Evolutionary conservation across 345 rosid genomes (phyloP), one percentile per base, ranked within the genome.

Genomic region (Pugionium dolabratum): DNA sequence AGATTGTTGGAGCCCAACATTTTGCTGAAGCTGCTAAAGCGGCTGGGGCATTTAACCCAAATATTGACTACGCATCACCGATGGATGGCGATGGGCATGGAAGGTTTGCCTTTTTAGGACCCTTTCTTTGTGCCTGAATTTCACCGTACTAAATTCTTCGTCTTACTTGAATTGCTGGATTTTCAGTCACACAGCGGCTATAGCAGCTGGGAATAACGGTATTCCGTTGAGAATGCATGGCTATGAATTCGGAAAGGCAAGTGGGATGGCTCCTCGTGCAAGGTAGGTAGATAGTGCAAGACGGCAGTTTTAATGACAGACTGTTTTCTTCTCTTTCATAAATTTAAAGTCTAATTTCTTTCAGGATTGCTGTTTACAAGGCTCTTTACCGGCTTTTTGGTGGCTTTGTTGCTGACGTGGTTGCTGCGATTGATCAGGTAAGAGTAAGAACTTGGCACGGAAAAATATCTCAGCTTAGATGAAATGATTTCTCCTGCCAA

Each of bases 251-350:
- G 99, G 99, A 46, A 95, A 75, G 83, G 99, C 99, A 41, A 95
- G 99, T 72, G 99, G 99, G 43, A 95, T 95, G 99, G 99, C 99
- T 79, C 99, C 99, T 27, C 95, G 99, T 76, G 96, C 99, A 67
- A 89, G 99, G 99, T 91, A 74, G 61, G 69, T 35, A 59, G 50
- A 55, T 67, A 55, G 2, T 47, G 39, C 28, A 44, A 26, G 45
- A 18, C 8, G 62, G 59, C 64, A 57, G 42, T 62, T 39, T 9
- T 32, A 18, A 29, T 42, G 45, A 36, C 43, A 41, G 42, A 8
- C 54, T 69, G 52, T 31, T 39, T 66, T 46, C 9, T 66, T 66
- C 28, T 37, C 39, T 25, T 54, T 32, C 59, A 6, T 30, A 25
- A 47, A 43, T 56, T 59, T 9, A 67, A 60, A 53, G 18, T 63